Conservation (phyloP, 768 basidiomycete genomes). For the Termitomyces eurrhizus region DNA sequence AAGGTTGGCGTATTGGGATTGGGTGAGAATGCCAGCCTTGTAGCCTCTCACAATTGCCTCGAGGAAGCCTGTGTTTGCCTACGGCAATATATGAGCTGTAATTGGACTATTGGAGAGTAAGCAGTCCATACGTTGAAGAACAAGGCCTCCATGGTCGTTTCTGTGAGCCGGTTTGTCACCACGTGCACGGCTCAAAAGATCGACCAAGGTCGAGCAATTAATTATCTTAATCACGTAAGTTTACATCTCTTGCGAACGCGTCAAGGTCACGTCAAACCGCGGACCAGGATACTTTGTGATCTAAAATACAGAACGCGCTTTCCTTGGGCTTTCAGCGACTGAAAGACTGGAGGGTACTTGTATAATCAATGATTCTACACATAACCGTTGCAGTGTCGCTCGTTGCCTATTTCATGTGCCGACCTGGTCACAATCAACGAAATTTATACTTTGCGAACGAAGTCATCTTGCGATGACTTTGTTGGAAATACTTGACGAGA, state of each 20-base stretch:
- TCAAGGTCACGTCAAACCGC: neutral
- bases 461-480: too few relatives aligned
- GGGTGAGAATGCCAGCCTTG: conserved; percentile 88
- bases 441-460: too few relatives aligned
- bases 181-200: neutral
- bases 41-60: conserved; percentile 88
- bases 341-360: too few relatives aligned
- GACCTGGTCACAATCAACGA: too few relatives aligned
- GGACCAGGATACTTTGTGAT: neutral
- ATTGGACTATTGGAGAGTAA: conserved; percentile 1
- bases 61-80: conserved; percentile 74
- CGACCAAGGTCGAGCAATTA: neutral
- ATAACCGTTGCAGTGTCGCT: too few relatives aligned
- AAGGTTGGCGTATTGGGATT: conserved; percentile 87
- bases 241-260: neutral
- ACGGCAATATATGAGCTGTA: conserved; percentile 1
- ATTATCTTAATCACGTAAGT: neutral
- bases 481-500: too few relatives aligned
- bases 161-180: neutral
- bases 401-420: too few relatives aligned
- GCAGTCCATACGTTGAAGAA: conserved; percentile 71
- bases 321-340: neutral
- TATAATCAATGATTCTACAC: too few relatives aligned
- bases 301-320: neutral
- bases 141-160: conserved; percentile 70